A percentile compares a stretch with the other conserved stretches of the same genome.
phyloP scores from a whole-genome alignment of 2,329 filamentous ascomycete species.

The Orbilia javanica region DNA sequence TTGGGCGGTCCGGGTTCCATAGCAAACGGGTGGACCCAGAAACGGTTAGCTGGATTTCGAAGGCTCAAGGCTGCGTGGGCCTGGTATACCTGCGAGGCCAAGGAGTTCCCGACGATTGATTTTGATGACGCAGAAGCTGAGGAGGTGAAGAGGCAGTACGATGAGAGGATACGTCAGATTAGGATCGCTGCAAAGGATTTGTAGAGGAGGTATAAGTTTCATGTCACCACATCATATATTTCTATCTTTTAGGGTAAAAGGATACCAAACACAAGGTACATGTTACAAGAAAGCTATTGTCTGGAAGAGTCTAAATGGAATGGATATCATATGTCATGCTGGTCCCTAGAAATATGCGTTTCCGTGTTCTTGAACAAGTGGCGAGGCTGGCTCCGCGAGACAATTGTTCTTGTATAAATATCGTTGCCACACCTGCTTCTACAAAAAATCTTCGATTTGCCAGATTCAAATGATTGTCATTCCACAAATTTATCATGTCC shows the following conservation, averaged over 20 bases:
- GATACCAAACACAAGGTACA: too few species aligned
- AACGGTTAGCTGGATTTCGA: neutral
- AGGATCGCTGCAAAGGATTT: neutral
- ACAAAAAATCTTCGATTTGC: neutral
- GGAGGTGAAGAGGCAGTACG: neutral
- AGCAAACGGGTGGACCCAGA: neutral
- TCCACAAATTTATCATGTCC: neutral
- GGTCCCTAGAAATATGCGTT: too few species aligned
- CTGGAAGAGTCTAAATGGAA: neutral
- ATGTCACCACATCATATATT: neutral
- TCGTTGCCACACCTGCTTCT: neutral
- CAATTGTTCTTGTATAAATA: too few species aligned
- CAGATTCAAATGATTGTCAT: neutral
- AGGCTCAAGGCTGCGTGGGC: neutral
- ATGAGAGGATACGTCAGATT: neutral
- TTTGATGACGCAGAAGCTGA: neutral
- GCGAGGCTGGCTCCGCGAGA: too few species aligned
- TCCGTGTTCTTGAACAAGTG: too few species aligned
- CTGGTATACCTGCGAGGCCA: slow-evolving; percentile 1
- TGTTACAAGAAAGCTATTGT: too few species aligned
- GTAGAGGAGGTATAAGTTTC: neutral
- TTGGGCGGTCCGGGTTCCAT: neutral
- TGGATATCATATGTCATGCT: neutral
- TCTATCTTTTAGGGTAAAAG: too few species aligned
- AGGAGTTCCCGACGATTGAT: neutral